These are phyloP conservation scores for Ogataea paraovalis DNA, from an alignment of 805 yeast species.

Conservation along the genomic window DNA sequence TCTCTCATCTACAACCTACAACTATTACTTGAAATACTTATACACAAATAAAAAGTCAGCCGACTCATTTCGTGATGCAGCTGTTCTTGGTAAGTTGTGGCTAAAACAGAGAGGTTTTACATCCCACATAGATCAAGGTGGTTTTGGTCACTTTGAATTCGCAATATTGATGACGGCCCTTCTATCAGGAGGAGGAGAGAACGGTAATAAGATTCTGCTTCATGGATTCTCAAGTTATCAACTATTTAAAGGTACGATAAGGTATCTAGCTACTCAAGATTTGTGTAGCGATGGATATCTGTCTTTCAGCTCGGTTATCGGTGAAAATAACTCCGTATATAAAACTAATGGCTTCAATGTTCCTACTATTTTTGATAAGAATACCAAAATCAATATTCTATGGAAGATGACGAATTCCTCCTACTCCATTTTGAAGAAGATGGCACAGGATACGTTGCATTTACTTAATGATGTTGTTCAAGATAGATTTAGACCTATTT, in stretches of 20 bases:
- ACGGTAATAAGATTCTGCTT: constrained; percentile 70
- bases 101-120: constrained; percentile 79
- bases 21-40: constrained; percentile 67
- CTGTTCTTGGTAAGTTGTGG: constrained; percentile 86
- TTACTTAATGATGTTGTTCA: constrained; percentile 73
- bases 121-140: constrained; percentile 57
- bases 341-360: constrained; percentile 59
- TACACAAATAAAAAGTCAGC: constrained; percentile 73
- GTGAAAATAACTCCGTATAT: constrained; percentile 42
- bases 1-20: constrained; percentile 63
- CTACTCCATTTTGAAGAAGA: constrained; percentile 55
- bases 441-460: constrained; percentile 63
- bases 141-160: constrained; percentile 93
- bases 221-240: constrained; percentile 93
- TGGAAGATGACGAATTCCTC: constrained; percentile 77
- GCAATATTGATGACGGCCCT: constrained; percentile 76
- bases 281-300: constrained; percentile 58
- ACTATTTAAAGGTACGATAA: constrained; percentile 82
- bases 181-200: constrained; percentile 75
- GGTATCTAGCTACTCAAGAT: constrained; percentile 79
- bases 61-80: constrained; percentile 83
- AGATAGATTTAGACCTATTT: constrained; percentile 78
- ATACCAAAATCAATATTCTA: constrained; percentile 70
- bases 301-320: constrained; percentile 57
- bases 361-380: constrained; percentile 74